Base-by-base conservation (phyloP, 2,329 filamentous ascomycete species). In the Aureobasidium sp. region DNA sequence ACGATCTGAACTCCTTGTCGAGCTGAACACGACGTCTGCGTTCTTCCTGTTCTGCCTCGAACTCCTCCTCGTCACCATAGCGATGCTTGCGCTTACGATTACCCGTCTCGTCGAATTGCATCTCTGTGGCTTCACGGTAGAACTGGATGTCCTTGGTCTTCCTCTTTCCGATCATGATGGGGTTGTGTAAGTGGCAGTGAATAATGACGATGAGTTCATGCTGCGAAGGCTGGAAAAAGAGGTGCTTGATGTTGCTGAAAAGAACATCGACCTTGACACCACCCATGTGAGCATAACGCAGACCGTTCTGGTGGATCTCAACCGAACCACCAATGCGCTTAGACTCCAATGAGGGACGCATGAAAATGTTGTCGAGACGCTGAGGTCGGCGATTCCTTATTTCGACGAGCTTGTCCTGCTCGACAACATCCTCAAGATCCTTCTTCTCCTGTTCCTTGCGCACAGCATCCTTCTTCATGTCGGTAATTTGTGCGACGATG, bases 131-230 rank as follows among this genome's bases (percentile, higher is more conserved):
- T 78, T 99, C 94, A 60, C 94, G 86, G 72, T 97, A 97, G 77
- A 99, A 99, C 70, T 99, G 95, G 1, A 99, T 89, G 73, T 99
- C 95, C 79, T 94, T 97, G 12, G 94, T 96, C 84, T 99, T 99
- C 79, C 96, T 95, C 82, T 96, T 97, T 64, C 94, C 94, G 66
- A 99, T 89, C 75, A 99, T 91, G 73, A 99, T 97, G 2, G 94
- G 94, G 65, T 97, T 96, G 78, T 96, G 97, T 55, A 99, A 84
- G 74, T 99, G 94, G 62, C 99, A 89, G 74, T 99, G 94, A 68
- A 99, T 97, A 69, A 99, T 90, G 67, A 99, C 95, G 67, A 99
- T 96, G 70, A 99, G 79, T 75, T 99, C 94, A 71, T 96, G 91
- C 69, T 91, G 89, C 70, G 91, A 97, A 32, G 95, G 94, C 75